Percentiles rank a stretch among this genome's conserved stretches.
Conservation (phyloP, 805 yeast species). For the Yamadazyma sp. region DNA sequence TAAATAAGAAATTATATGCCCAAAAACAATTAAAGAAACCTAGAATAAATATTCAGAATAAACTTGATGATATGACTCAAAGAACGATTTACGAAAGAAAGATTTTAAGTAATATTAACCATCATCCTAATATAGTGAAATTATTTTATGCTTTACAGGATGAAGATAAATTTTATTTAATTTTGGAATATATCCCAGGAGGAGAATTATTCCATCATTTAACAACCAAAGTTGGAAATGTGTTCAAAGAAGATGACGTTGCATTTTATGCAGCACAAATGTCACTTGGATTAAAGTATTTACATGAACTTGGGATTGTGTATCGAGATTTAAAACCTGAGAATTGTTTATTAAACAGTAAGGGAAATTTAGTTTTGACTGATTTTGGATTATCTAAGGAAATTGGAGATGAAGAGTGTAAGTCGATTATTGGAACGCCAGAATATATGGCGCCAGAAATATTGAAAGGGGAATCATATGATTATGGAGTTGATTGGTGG, state of each 20-base stretch:
- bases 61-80: slow-evolving; percentile 18
- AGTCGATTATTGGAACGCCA: slow-evolving; percentile 43
- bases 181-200: slow-evolving; percentile 43
- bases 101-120: slow-evolving; percentile 36
- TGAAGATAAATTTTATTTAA: slow-evolving; percentile 38
- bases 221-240: slow-evolving; percentile 22
- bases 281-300: slow-evolving; percentile 37
- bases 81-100: slow-evolving; percentile 41
- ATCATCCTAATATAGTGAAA: slow-evolving; percentile 44
- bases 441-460: slow-evolving; percentile 49
- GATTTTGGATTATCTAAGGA: slow-evolving; percentile 43
- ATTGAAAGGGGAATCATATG: slow-evolving; percentile 39
- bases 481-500: slow-evolving; percentile 47
- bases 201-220: slow-evolving; percentile 46
- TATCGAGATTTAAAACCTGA: slow-evolving; percentile 46
- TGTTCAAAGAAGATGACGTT: slow-evolving; percentile 33
- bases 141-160: slow-evolving; percentile 45
- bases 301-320: slow-evolving; percentile 39
- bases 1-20: slow-evolving; percentile 38
- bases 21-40: slow-evolving; percentile 44
- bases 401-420: slow-evolving; percentile 20
- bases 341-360: slow-evolving; percentile 39
- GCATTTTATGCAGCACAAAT: slow-evolving; percentile 43
- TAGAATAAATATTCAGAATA: slow-evolving; percentile 21
- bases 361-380: slow-evolving; percentile 41